Conservation (phyloP, 2,329 filamentous ascomycete genomes). For the Raffaelea arxii region DNA sequence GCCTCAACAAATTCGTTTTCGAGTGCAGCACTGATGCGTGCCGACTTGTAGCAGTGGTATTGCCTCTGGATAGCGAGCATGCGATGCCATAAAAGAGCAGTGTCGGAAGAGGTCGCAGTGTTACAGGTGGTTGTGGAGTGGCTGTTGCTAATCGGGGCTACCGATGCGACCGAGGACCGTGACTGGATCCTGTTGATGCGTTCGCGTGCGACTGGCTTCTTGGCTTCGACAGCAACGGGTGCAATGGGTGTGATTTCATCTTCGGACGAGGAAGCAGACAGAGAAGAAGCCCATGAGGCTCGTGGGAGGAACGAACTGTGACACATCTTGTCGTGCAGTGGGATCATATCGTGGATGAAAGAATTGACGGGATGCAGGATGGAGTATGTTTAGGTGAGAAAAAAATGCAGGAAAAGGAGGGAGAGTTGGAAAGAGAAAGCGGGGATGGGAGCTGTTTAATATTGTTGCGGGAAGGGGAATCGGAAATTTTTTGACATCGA, state of each 20-base stretch:
- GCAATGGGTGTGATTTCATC: conserved; percentile 14
- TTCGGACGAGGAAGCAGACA: conserved; percentile 13
- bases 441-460: too few relatives aligned
- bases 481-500: too few relatives aligned
- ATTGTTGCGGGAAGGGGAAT: too few relatives aligned
- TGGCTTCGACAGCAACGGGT: neutral
- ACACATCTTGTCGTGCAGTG: neutral
- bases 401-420: neutral
- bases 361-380: neutral
- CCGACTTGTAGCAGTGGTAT: conserved; percentile 34
- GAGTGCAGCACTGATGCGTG: conserved; percentile 31
- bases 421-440: too few relatives aligned
- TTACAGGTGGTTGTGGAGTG: neutral
- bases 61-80: conserved; percentile 31
- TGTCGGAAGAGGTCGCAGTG: conserved; percentile 15
- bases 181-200: neutral
- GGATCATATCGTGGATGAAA: neutral
- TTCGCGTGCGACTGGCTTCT: neutral
- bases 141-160: too few relatives aligned
- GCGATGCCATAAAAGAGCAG: conserved; percentile 28
- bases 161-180: neutral
- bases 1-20: conserved; percentile 23
- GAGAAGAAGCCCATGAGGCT: conserved; percentile 12
- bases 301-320: conserved; percentile 4
- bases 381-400: neutral